Base-by-base conservation (phyloP, 805 yeast genomes). In the Clavispora fructus region DNA sequence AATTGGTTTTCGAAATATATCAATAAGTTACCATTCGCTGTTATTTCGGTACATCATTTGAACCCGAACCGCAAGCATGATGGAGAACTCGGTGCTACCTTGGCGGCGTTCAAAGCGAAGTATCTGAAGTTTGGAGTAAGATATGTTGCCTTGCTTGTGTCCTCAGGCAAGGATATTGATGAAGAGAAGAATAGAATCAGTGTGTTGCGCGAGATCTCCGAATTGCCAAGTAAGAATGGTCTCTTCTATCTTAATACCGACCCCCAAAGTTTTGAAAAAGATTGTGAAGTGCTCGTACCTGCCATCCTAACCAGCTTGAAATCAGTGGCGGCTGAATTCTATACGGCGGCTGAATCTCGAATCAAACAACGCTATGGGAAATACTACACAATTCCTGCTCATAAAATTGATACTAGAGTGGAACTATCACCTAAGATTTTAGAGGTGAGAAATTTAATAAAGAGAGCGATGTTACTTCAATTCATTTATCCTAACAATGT, bases 1-100 rank as follows among this genome's bases (percentile, higher is more conserved):
- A 51, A 52, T 30, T 71, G 77, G 77, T 62, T 71, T 41, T 43
- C 46, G 29, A 71, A 69, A 52, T 71, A 71, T 46, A 47, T 52
- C 8, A 27, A 52, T 6, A 50, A 55, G 13, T 40, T 64, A 10
- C 75, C 77, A 4, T 69, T 66, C 52, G 68, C 65, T 1, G 53
- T 56, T 12, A 55, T 71, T 7, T 50, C 56, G 35, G 49, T 54
- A 1, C 46, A 55, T 17, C 41, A 46, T 7, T 54, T 67, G 27
- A 51, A 57, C 2, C 40, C 43, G 4, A 53, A 51, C 14, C 14
- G 28, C 10, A 49, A 40, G 12, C 58, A 49, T 4, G 62, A 55
- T 19, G 48, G 40, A 0, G 41, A 38, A 23, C 40, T 63, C 27
- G 58, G 53, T 2, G 39, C 46, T 2, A 28, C 45, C 11, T 55